Conservation (phyloP, 257 asterid species). For the Solanum virginianum region DNA sequence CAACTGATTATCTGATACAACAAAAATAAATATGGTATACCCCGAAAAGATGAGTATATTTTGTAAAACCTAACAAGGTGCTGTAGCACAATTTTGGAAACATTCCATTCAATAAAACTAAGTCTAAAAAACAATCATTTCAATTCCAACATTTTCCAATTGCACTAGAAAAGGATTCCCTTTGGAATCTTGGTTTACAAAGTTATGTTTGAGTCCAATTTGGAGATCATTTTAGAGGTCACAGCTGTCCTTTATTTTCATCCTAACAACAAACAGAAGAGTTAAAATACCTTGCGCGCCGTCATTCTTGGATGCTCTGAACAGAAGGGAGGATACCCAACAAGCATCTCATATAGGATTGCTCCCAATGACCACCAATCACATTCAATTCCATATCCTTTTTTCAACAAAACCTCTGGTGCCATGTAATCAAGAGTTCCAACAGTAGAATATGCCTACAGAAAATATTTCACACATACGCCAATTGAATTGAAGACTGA, state of each 20-base stretch:
- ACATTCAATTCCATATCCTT: constrained; percentile 97
- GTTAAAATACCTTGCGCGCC: constrained; percentile 72
- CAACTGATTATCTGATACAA: constrained; percentile 71
- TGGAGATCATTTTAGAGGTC: not conserved
- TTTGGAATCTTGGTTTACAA: not conserved
- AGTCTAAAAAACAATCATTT: not conserved
- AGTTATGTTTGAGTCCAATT: not conserved
- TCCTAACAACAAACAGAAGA: not conserved
- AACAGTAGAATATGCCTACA: constrained; percentile 93
- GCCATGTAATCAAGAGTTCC: constrained; percentile 99
- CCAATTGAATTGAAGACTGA: not conserved
- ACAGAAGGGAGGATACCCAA: constrained; percentile 95
- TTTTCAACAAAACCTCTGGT: constrained; percentile 86
- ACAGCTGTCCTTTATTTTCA: not conserved
- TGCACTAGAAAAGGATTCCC: not conserved
- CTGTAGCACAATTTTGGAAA: not conserved
- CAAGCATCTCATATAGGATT: constrained; percentile 84
- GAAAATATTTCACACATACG: not conserved
- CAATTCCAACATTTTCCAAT: not conserved
- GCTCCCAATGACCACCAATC: constrained; percentile 99
- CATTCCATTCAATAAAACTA: not conserved
- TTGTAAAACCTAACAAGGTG: not conserved
- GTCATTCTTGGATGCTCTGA: constrained; percentile 98
- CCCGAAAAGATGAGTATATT: not conserved
- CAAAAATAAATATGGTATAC: not conserved